These are phyloP conservation scores for Eimeria falciformis DNA, from an alignment of 169 alveolate species.

Conservation along the genomic window DNA sequence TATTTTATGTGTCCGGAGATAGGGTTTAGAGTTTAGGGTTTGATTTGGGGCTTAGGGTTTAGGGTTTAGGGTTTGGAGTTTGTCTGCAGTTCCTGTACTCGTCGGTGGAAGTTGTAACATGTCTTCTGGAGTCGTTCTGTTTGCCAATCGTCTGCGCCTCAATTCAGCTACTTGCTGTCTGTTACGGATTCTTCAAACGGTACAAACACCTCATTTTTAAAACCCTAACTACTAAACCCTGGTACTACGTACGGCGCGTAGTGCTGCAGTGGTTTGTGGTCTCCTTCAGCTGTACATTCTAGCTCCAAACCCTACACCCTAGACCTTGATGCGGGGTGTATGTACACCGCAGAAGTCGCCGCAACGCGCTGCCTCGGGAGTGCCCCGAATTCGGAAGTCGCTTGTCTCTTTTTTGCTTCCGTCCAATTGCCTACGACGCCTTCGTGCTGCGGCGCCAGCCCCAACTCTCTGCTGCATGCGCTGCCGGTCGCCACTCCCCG, in stretches of 20 bases:
- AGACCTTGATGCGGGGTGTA: not conserved
- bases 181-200: slow-evolving; percentile 75
- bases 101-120: slow-evolving; percentile 70
- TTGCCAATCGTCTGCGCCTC: slow-evolving; percentile 72
- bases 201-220: not conserved
- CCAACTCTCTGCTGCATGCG: slow-evolving; percentile 27
- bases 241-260: no score
- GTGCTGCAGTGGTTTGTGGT: no score
- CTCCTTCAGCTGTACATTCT: no score
- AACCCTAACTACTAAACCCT: slow-evolving; percentile 44
- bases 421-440: slow-evolving; percentile 72
- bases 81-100: slow-evolving; percentile 59
- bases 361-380: slow-evolving; percentile 64
- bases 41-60: slow-evolving; percentile 37
- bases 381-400: slow-evolving; percentile 59
- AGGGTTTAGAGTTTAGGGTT: slow-evolving; percentile 1
- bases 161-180: slow-evolving; percentile 73
- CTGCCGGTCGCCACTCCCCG: slow-evolving; percentile 6
- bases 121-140: slow-evolving; percentile 61
- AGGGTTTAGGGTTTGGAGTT: not conserved
- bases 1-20: not conserved
- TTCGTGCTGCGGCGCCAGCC: slow-evolving; percentile 69
- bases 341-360: slow-evolving; percentile 48
- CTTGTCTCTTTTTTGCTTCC: slow-evolving; percentile 58
- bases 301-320: slow-evolving; percentile 9